These are phyloP conservation scores for Sporothrix dimorphospora DNA, from an alignment of 2,329 filamentous ascomycete genomes.

Conservation along the genomic window DNA sequence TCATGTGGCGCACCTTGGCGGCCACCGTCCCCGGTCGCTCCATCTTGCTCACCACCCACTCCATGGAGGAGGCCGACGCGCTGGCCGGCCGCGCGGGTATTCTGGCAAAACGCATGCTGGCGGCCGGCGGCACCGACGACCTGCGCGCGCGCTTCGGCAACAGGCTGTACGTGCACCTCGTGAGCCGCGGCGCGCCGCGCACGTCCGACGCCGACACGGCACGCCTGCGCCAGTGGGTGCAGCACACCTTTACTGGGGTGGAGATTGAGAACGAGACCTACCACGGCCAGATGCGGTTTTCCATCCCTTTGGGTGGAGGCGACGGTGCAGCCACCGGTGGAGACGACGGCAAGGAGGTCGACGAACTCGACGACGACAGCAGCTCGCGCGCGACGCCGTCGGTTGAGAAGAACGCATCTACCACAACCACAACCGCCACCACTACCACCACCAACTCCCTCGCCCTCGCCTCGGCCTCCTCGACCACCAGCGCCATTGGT, in stretches of 20 bases:
- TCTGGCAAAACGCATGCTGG: constrained; percentile 82
- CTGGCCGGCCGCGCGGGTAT: constrained; percentile 84
- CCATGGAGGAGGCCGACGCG: constrained; percentile 93
- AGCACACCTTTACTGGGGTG: constrained; percentile 62
- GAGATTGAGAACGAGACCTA: constrained; percentile 73
- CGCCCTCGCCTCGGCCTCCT: background rate
- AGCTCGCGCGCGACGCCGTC: background rate
- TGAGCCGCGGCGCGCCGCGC: constrained; percentile 73
- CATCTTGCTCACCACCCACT: constrained; percentile 87
- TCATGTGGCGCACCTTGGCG: constrained; percentile 88
- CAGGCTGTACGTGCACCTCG: constrained; percentile 78
- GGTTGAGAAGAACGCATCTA: background rate
- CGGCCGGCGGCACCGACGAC: constrained; percentile 73
- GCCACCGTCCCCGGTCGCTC: constrained; percentile 76
- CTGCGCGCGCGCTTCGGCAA: constrained; percentile 77
- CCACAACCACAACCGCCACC: background rate
- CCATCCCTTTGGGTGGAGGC: constrained; percentile 60
- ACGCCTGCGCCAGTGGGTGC: constrained; percentile 67
- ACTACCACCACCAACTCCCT: background rate
- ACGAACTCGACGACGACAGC: background rate
- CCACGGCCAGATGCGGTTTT: constrained; percentile 88
- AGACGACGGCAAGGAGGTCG: background rate
- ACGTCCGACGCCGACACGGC: constrained; percentile 71
- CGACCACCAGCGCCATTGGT: constrained; percentile 59
- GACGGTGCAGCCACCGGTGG: constrained; percentile 30